Evolutionary conservation across 768 basidiomycete species (phyloP), one percentile per base, ranked within the genome.

Genomic region (Phaeotremella fagi): DNA sequence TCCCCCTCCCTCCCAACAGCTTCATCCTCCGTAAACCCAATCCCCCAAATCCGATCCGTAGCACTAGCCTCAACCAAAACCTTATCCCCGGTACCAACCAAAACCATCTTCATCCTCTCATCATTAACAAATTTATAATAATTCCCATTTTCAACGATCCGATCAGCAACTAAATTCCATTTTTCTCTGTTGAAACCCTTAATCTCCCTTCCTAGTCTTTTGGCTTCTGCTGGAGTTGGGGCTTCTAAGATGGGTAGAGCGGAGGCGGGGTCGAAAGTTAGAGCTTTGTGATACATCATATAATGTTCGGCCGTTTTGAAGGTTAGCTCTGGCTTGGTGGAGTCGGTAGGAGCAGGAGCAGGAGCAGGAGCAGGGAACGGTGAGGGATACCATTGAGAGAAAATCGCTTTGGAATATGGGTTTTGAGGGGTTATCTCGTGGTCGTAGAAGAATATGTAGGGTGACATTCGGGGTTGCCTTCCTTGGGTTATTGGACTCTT

Each of bases 41-140:
- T 79, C 0, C 82, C 83, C 82, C 83, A 85, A n/a, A 84, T 81
- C 54, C 77, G 66, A 65, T 84, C 83, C 18, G 75, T 59, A 16
- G 82, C 82, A 65, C 82, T 83, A 22, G 84, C 85, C 80, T 88
- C 87, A 3, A 88, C 72, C 28, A 88, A 79, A 49, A 82, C 81
- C 18, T 81, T 82, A 60, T 83, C 80, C 33, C 80, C 80, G 0
- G 82, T 84, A 16, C 42, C 77, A 29, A 82, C 42, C 58, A 84
- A 54, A 56, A 75, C 75, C 54, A 55, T 50, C 52, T 64, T 68
- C 60, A 82, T 48, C 41, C 76, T 77, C 18, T 59, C 64, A 58
- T 82, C 79, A 70, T 82, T 79, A 31, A 70, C 48, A 66, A 83
- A 84, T 70, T 84, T 85, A 63, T 76, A 76, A 57, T 80, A 45